These are phyloP conservation scores for Paramecium caudatum DNA, from an alignment of 73 alveolate species.

Conservation along the genomic window DNA sequence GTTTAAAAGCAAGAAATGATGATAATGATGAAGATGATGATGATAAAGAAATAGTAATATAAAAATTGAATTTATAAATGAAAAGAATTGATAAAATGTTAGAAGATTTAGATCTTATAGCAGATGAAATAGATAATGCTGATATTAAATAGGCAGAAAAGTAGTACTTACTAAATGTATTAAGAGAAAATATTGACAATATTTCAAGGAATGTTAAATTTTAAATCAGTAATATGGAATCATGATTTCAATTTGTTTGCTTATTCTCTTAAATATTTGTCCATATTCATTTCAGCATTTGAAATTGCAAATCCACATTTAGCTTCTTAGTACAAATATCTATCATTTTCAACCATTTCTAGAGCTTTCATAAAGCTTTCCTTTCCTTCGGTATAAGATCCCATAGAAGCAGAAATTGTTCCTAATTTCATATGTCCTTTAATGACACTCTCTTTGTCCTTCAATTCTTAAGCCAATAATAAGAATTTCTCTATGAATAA, in stretches of 20 bases:
- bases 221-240: constrained; percentile 69
- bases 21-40: constrained; percentile 40
- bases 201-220: constrained; percentile 72
- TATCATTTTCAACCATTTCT: constrained; percentile 63
- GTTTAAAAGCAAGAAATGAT: not conserved
- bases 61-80: constrained; percentile 41
- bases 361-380: constrained; percentile 67
- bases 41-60: constrained; percentile 65
- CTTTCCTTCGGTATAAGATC: constrained; percentile 67
- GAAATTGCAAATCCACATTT: constrained; percentile 77
- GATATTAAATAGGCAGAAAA: constrained; percentile 61
- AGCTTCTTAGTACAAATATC: constrained; percentile 67
- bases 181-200: constrained; percentile 72
- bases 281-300: constrained; percentile 67
- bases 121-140: constrained; percentile 74
- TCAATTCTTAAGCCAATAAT: constrained; percentile 47
- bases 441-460: constrained; percentile 49
- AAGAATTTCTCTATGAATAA: constrained; percentile 65
- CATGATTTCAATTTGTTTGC: constrained; percentile 62
- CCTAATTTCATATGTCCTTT: constrained; percentile 75
- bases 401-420: constrained; percentile 42
- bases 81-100: constrained; percentile 66
- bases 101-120: constrained; percentile 3
- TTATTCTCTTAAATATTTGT: not conserved
- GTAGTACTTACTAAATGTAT: constrained; percentile 49